Conservation (phyloP, 345 rosid species). For the Turritis glabra region DNA sequence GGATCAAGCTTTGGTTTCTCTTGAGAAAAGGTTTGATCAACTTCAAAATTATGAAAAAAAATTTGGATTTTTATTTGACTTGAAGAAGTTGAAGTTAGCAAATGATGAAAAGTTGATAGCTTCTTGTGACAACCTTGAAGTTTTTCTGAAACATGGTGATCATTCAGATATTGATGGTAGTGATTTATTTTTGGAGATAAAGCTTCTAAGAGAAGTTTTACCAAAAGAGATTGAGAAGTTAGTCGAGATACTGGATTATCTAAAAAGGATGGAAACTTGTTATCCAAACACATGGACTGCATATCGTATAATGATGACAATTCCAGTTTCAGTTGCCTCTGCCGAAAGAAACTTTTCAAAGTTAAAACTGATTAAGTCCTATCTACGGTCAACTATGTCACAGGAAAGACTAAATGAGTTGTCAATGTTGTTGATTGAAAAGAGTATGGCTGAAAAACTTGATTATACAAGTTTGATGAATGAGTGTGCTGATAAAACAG, state of each 20-base stretch:
- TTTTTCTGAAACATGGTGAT: not conserved
- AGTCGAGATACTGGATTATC: not conserved
- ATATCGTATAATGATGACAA: no score
- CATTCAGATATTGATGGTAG: not conserved
- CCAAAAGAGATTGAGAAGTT: not conserved
- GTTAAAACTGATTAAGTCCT: no score
- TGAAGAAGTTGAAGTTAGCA: not conserved
- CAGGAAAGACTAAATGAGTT: not conserved
- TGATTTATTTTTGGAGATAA: not conserved
- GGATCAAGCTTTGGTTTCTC: no score
- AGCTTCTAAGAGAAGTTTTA: not conserved
- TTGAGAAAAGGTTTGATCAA: no score
- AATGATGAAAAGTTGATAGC: not conserved
- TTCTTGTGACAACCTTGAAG: not conserved
- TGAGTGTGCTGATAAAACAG: not conserved
- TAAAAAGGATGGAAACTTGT: not conserved
- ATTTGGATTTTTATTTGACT: not conserved
- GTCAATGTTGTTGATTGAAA: not conserved
- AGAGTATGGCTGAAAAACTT: not conserved
- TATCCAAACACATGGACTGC: not conserved
- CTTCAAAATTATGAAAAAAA: not conserved
- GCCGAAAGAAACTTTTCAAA: no score
- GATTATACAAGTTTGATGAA: not conserved
- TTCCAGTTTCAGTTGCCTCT: no score
- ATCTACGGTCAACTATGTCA: no score